Base-by-base conservation (phyloP, 148 eudicot genomes). In the Chenopodium formosanum region DNA sequence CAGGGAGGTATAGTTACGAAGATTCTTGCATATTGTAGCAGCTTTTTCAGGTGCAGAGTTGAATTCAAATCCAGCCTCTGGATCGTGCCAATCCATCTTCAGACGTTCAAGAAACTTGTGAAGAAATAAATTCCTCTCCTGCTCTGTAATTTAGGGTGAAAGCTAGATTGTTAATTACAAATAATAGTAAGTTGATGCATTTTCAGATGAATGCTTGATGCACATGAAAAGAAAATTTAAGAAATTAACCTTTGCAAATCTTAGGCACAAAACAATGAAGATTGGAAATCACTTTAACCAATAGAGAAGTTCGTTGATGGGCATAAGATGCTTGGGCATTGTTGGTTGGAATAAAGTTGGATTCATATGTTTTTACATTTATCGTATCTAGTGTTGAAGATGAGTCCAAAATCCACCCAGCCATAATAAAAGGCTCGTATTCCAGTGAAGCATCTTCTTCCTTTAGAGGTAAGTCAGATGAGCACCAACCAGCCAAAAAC, bases 261-360 rank as follows among this genome's bases (percentile, higher is more conserved):
- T 91, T 90, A 74, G 98, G 97, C 87, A 90, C 92, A 90, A 88
- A 97, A 88, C 99, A 97, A 84, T 94, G 98, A 77, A 97, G 98
- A 86, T 97, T 97, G 82, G 99, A 98, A 48, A 97, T 90, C 66
- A 94, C 88, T 97, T 97, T 97, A 70, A 97, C 97, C 88, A 97
- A 87, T 29, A 94, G 86, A 44, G 99, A 90, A 27, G 95, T 90
- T 83, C 98, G 90, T 81, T 91, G 94, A 91, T 92, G 97, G 19
- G 98, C 96, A 91, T 92, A 94, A 20, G 94, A 87, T 78, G 92
- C 88, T 79, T 88, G 86, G 48, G 92, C 86, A 77, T 82, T 75
- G 82, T 87, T 87, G 53, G 82, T 81, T 65, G 89, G 87, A 82
- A 79, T 74, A 75, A 91, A 86, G 70, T 83, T 85, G n/a, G 87